Evolutionary conservation across 1,284 basidiomycete species (phyloP).

Genomic region (Exobasidium rhododendri): DNA sequence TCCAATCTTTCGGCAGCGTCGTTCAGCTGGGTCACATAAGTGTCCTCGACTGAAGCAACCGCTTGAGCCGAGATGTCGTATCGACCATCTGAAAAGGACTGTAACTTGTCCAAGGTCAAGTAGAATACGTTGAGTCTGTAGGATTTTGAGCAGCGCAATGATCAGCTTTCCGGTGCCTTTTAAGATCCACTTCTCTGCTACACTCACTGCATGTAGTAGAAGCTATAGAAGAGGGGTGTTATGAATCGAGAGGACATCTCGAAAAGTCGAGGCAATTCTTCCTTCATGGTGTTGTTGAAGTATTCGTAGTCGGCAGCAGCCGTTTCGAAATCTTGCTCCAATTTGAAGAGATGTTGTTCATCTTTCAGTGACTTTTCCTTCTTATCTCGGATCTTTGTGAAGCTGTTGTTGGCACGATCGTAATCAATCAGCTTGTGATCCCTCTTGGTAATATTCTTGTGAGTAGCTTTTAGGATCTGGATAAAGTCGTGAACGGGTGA

Average conservation of each 20-base stretch:
- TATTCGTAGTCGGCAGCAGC: constrained; percentile 95
- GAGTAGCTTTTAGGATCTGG: constrained; percentile 77
- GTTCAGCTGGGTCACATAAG: constrained; percentile 73
- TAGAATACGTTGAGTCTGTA: constrained; percentile 81
- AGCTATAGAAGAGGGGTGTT: constrained; percentile 92
- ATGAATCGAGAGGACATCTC: constrained; percentile 82
- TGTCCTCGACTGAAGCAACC: constrained; percentile 62
- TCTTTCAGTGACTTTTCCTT: constrained; percentile 61
- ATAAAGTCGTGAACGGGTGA: constrained; percentile 85
- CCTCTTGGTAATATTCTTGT: constrained; percentile 91
- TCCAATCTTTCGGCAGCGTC: constrained; percentile 67
- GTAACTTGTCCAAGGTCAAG: constrained; percentile 85
- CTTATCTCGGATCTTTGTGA: constrained; percentile 93
- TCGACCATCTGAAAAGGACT: constrained; percentile 74
- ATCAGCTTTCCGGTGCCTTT: too few species aligned
- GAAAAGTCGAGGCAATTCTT: constrained; percentile 88
- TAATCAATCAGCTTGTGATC: constrained; percentile 96
- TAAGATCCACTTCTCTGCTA: too few species aligned
- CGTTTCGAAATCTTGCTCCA: constrained; percentile 95
- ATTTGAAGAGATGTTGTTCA: constrained; percentile 61
- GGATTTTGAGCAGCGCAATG: too few species aligned
- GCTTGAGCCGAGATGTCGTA: constrained; percentile 72
- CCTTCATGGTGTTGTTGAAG: constrained; percentile 86
- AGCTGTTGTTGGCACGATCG: constrained; percentile 91
- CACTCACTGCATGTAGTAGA: constrained; percentile 91